Base-by-base conservation (phyloP, 345 rosid genomes). In the Streptanthus diversifolius region DNA sequence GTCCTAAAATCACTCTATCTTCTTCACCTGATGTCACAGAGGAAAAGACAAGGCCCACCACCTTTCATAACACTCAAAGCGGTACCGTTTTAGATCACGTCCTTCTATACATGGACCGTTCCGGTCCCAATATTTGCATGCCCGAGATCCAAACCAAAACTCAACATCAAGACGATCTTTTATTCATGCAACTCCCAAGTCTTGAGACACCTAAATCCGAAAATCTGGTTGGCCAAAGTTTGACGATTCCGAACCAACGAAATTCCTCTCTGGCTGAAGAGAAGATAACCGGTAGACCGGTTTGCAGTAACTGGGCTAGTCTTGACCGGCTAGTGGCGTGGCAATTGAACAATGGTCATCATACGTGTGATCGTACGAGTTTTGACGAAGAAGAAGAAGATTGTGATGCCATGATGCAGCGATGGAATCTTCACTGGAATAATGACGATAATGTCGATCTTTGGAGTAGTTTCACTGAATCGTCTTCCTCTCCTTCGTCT, bases 241-340 rank as follows among this genome's bases (percentile, higher is more conserved):
- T 72, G 37, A 59, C 44, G 8, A 27, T 64, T 2, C 82, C 72
- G 1, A 51, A 70, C 54, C 15, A 79, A 72, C 27, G 80, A 14
- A 27, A 47, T 15, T 54, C 66, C 19, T 63, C 81, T 29, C 56
- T 58, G 51, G 72, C 72, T 57, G 77, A 71, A 69, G 79, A 77
- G 48, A 81, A 63, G 70, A 41, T 47, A 45, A 52, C 44, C 44
- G 47, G 58, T 0, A 66, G 48, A 43, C 66, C 79, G 19, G 81
- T 70, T 24, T 47, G 82, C 3, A 88, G 77, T 56, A 90, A 86
- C 63, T 95, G 98, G 99, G 91, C 84, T 25, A 75, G 90, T 6
- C 79, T 92, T 9, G 99, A 95, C 67, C 86, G 91, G 58, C 84
- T 95, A 0, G 97, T 92, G 53, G 99, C 99, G 9, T 92, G 93